Evolutionary conservation across 108 stramenopile genomes (phyloP).

Genomic region (Seminavis robusta): DNA sequence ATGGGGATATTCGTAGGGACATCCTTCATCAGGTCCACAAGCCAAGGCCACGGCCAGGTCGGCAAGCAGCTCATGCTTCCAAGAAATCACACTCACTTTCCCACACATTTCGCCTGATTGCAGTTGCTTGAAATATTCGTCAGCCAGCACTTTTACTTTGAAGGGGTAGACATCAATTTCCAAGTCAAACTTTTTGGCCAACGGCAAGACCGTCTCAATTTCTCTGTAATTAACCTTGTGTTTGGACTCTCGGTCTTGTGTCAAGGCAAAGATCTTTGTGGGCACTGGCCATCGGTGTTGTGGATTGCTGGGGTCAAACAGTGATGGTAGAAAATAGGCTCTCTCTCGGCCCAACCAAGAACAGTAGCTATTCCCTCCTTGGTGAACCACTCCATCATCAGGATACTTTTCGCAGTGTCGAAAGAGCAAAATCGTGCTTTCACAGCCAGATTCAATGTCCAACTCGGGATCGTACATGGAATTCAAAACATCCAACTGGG

Average conservation of each 20-base stretch:
- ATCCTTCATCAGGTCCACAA: slow-evolving; percentile 29
- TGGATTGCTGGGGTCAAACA: slow-evolving; percentile 26
- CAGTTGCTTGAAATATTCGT: slow-evolving; percentile 16
- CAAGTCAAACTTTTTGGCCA: slow-evolving; percentile 25
- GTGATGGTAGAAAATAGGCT: slow-evolving; percentile 19
- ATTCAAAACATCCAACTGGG: too few relatives aligned
- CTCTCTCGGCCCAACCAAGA: slow-evolving; percentile 39
- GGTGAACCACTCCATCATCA: slow-evolving; percentile 13
- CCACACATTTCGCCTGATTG: slow-evolving; percentile 28
- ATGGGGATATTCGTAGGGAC: slow-evolving; percentile 26
- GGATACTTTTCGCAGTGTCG: slow-evolving; percentile 57
- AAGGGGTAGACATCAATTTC: slow-evolving; percentile 1
- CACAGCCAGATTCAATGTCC: too few relatives aligned
- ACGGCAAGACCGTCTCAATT: slow-evolving; percentile 36
- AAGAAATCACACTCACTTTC: slow-evolving; percentile 25
- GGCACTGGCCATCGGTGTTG: slow-evolving; percentile 43
- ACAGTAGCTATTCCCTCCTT: slow-evolving; percentile 39
- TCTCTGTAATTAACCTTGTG: slow-evolving; percentile 49
- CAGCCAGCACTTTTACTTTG: slow-evolving; percentile 8
- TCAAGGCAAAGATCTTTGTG: slow-evolving; percentile 30
- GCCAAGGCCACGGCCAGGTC: slow-evolving; percentile 25
- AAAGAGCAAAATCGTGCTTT: slow-evolving; percentile 40
- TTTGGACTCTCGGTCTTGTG: slow-evolving; percentile 14
- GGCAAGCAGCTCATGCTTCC: slow-evolving; percentile 37
- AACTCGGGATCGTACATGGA: too few relatives aligned